Conservation (phyloP, 2,329 filamentous ascomycete genomes). For the Ascochyta viciae-villosae region DNA sequence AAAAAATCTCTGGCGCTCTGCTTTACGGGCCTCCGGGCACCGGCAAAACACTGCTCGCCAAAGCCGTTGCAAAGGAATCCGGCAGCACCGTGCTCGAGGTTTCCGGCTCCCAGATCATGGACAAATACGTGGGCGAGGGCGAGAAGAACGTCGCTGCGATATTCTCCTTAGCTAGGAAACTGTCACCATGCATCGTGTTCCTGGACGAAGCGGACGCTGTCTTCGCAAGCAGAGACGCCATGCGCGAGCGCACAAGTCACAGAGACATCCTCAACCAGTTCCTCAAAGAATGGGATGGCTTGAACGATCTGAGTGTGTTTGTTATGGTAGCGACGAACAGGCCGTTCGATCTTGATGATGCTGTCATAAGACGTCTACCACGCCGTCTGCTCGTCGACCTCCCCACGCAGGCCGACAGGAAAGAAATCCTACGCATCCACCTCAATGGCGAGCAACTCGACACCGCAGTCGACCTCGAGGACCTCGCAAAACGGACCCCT, state of each 20-base stretch:
- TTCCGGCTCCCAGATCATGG: constrained; percentile 88
- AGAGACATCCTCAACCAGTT: constrained; percentile 97
- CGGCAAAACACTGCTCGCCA: constrained; percentile 71
- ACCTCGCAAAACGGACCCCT: constrained; percentile 71
- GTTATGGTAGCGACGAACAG: constrained; percentile 98
- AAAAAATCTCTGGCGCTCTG: constrained; percentile 88
- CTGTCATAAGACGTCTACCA: constrained; percentile 78
- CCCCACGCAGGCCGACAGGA: constrained; percentile 69
- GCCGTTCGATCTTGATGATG: constrained; percentile 92
- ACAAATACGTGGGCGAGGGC: constrained; percentile 94
- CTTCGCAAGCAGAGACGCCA: constrained; percentile 76
- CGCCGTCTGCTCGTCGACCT: constrained; percentile 76
- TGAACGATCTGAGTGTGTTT: constrained; percentile 83
- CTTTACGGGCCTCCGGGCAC: constrained; percentile 83
- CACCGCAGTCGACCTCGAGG: constrained; percentile 64
- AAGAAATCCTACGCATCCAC: constrained; percentile 74
- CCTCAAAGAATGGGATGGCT: constrained; percentile 93
- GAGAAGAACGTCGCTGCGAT: constrained; percentile 94
- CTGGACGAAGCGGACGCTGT: constrained; percentile 97
- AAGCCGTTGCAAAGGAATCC: constrained; percentile 69
- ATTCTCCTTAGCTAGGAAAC: constrained; percentile 88
- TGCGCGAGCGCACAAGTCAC: constrained; percentile 72
- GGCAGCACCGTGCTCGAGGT: constrained; percentile 80
- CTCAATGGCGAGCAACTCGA: constrained; percentile 72
- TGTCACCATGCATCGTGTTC: constrained; percentile 92